Evolutionary conservation across 2,329 filamentous ascomycete genomes (phyloP).

Genomic region (Scopulariopsis brevicaulis): DNA sequence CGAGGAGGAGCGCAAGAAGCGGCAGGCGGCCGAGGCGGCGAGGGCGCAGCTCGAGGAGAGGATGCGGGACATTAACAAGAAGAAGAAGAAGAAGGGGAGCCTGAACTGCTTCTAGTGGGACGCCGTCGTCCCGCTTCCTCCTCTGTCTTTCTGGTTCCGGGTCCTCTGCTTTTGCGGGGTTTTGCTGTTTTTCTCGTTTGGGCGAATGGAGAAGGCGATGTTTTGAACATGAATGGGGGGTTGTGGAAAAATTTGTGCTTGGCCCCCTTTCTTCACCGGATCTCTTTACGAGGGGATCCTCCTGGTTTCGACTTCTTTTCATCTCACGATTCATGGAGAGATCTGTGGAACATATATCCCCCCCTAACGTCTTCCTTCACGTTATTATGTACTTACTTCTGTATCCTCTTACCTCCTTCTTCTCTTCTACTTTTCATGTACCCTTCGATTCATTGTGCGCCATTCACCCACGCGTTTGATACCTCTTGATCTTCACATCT

Average conservation of each 20-base stretch:
- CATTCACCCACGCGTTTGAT: neutral
- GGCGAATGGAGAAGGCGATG: neutral
- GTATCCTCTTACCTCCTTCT: neutral
- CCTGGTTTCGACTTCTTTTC: no score
- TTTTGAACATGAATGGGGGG: neutral
- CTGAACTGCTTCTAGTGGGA: constrained; percentile 90
- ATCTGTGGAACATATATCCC: neutral
- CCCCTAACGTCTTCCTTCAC: no score
- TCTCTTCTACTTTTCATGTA: neutral
- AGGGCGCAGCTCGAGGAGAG: constrained; percentile 83
- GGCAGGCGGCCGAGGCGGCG: constrained; percentile 81
- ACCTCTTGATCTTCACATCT: neutral
- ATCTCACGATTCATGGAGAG: neutral
- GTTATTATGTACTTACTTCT: neutral
- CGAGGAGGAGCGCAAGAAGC: constrained; percentile 91
- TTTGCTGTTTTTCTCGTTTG: neutral
- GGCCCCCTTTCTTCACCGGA: neutral
- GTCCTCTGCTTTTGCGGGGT: neutral
- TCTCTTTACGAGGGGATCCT: no score
- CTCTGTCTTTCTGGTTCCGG: neutral
- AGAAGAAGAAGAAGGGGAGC: constrained; percentile 79
- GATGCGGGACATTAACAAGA: constrained; percentile 89
- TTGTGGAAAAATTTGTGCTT: neutral
- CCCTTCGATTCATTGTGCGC: neutral
- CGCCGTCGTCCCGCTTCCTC: neutral